phyloP scores from a whole-genome alignment of 257 asterid species.

The Fraxinus pennsylvanica region DNA sequence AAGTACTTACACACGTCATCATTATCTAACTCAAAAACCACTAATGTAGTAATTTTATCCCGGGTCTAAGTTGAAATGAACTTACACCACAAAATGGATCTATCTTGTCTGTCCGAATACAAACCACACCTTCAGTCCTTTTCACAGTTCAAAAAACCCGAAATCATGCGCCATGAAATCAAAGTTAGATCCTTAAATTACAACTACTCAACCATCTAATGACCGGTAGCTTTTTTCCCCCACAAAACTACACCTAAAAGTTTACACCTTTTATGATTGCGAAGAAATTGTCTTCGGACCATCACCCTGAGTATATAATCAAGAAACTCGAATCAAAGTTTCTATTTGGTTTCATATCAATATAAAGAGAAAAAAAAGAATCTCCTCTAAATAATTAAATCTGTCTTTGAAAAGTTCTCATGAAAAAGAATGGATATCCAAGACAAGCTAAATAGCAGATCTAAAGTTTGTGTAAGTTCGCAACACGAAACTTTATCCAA shows the following conservation, averaged over 20 bases:
- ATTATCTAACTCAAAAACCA: background rate
- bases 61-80: background rate
- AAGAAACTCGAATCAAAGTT: background rate
- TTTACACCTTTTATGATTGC: background rate
- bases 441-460: constrained; percentile 15
- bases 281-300: background rate
- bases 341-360: background rate
- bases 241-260: background rate
- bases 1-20: background rate
- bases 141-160: background rate
- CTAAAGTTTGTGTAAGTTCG: background rate
- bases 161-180: constrained; percentile 9
- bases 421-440: constrained; percentile 8
- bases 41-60: background rate
- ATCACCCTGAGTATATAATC: background rate
- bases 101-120: background rate
- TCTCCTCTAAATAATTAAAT: background rate
- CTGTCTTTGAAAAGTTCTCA: background rate
- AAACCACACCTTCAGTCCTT: background rate
- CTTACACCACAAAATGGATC: background rate
- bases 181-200: constrained; percentile 21
- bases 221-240: background rate
- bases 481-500: background rate
- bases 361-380: constrained; percentile 4
- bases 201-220: constrained; percentile 14